Evolutionary conservation across 345 rosid genomes (phyloP).

Genomic region (Eucalyptus sp.): DNA sequence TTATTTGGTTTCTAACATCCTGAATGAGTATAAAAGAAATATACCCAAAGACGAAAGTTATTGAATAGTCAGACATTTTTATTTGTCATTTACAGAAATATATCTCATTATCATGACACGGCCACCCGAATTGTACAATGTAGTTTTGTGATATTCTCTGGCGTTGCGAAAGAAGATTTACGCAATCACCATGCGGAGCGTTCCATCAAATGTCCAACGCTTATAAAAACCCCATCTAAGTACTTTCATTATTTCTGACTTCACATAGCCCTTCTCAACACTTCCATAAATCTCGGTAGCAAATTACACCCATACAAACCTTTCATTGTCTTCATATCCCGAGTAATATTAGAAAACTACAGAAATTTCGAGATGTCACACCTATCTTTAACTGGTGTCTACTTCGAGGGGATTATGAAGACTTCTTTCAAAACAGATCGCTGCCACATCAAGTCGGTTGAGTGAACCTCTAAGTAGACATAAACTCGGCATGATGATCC

Average conservation of each 20-base stretch:
- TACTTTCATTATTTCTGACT: not conserved
- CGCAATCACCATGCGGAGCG: not conserved
- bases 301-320: not conserved
- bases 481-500: not conserved
- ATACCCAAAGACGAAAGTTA: not conserved
- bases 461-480: not conserved
- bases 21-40: not conserved
- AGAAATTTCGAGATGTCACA: not conserved
- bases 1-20: not conserved
- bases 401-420: not conserved
- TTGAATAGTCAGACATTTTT: not conserved
- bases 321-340: not conserved
- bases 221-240: not conserved
- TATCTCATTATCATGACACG: not conserved
- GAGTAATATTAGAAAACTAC: not conserved
- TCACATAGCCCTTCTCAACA: not conserved
- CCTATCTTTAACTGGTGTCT: not conserved
- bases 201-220: not conserved
- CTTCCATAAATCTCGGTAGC: not conserved
- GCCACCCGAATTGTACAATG: not conserved
- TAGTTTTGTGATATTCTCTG: not conserved
- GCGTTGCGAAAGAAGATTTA: not conserved
- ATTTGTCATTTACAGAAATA: not conserved
- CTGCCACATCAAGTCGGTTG: not conserved
- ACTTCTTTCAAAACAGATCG: not conserved